Percentiles rank a stretch among this genome's conserved stretches.
phyloP scores from a whole-genome alignment of 768 basidiomycete genomes.

The Pleurotus sapidus region DNA sequence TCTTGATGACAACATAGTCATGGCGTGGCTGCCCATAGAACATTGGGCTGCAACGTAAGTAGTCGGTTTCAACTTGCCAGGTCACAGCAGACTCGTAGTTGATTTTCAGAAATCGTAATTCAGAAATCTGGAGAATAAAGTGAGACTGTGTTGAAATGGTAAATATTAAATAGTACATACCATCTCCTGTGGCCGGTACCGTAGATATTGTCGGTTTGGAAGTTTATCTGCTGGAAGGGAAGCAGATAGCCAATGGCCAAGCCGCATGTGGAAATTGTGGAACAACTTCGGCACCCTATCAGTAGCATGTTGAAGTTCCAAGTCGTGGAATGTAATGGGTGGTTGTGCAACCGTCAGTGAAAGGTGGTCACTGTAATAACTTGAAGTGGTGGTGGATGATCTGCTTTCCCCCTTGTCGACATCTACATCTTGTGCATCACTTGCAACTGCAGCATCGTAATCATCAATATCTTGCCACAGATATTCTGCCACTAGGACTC shows the following conservation, averaged over 20 bases:
- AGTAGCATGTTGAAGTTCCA: not conserved
- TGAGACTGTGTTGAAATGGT: not conserved
- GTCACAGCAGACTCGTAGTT: conserved; percentile 22
- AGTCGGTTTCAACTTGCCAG: conserved; percentile 24
- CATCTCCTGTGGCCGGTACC: not conserved
- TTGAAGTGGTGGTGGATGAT: not conserved
- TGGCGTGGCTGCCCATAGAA: conserved; percentile 23
- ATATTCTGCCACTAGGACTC: conserved; percentile 7
- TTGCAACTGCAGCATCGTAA: not conserved
- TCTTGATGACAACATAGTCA: conserved; percentile 24
- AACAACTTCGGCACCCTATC: conserved; percentile 1
- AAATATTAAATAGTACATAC: not conserved
- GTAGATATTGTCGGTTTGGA: conserved; percentile 2
- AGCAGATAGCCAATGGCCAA: not conserved
- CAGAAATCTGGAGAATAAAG: not conserved
- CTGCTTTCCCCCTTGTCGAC: not conserved
- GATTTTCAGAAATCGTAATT: conserved; percentile 5
- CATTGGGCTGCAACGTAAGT: conserved; percentile 24
- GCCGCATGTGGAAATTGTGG: conserved; percentile 5
- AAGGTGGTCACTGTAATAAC: not conserved
- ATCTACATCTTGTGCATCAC: not conserved
- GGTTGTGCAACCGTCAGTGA: conserved; percentile 5
- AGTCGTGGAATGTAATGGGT: not conserved
- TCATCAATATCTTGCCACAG: not conserved
- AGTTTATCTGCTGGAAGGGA: not conserved